Base-by-base conservation (phyloP, 139 green algal species). In the Chlorella sp. region DNA sequence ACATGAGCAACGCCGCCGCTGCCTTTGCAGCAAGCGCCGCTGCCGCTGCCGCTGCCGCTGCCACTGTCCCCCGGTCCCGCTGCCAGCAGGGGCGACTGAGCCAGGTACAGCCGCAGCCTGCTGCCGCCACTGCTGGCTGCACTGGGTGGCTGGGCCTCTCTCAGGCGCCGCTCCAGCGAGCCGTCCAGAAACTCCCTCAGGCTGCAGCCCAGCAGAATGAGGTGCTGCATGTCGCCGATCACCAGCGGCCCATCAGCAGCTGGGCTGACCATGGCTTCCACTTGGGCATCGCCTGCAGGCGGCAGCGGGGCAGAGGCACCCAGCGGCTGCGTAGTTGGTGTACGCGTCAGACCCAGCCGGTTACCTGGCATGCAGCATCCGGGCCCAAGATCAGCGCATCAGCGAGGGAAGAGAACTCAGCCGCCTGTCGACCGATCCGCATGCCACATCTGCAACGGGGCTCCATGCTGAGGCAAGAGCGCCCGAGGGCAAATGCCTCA, bases 171-270 rank as follows among this genome's bases (percentile, higher is more conserved):
- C 20, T 78, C 36, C 30, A 89, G 88, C 4, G 38, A 64, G 17
- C 78, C 34, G 28, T 38, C 64, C 41, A 86, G 63, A 41, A 92
- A 90, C 12, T 86, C 44, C 6, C 41, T 15, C 25, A 86, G 88
- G 25, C 30, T 84, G 80, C 84, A 85, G 13, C 28, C 38, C n/a
- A 89, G 85, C 23, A 87, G 76, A 39, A 81, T 34, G 26, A 90
- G 86, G 34, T 92, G 84, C n/a, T 89, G 75, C 73, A 95, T 92
- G 85, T 90, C 88, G 20, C 92, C 92, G 13, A 55, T 55, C 20
- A 82, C 84, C 63, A 60, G 13, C 11, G 91, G 28, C 18, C 63
- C 63, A 1, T 32, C 73, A 3, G 21, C 21, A 20, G 81, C 86
- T 15, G 83, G 41, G 88, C 92, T 93, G 12, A 92, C 90, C 82